phyloP scores from a whole-genome alignment of 768 basidiomycete genomes.

The Podaxis sp. region DNA sequence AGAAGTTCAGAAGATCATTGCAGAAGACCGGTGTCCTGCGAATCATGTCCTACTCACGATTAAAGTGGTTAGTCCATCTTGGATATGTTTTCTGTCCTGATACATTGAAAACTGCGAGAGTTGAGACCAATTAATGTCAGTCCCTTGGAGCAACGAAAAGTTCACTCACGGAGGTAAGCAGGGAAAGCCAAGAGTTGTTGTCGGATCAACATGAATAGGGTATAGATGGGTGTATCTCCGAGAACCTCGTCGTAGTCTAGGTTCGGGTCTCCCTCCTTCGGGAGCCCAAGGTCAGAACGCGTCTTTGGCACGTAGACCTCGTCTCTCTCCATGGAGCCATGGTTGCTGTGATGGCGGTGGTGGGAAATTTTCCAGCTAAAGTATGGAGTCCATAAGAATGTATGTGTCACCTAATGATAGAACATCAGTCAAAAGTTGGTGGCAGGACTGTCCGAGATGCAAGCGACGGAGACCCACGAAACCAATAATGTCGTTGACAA shows the following conservation, averaged over 20 bases:
- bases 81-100: conserved; percentile 60
- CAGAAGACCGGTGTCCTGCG: not conserved
- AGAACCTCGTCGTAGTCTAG: conserved; percentile 55
- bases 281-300: conserved; percentile 51
- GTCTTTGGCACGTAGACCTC: conserved; percentile 65
- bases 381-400: conserved; percentile 50
- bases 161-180: conserved; percentile 52
- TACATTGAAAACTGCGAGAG: conserved; percentile 52
- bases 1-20: conserved; percentile 3
- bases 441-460: conserved; percentile 12
- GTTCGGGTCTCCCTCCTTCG: conserved; percentile 30
- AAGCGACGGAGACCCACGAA: conserved; percentile 36
- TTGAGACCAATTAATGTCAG: not conserved
- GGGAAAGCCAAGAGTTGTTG: conserved; percentile 62
- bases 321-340: conserved; percentile 53
- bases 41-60: conserved; percentile 41
- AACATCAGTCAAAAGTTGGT: conserved; percentile 5
- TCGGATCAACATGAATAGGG: conserved; percentile 51
- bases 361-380: conserved; percentile 57
- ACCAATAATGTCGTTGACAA: conserved; percentile 48
- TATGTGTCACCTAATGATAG: conserved; percentile 36
- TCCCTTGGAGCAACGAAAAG: conserved; percentile 15
- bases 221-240: conserved; percentile 62
- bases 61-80: conserved; percentile 65
- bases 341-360: conserved; percentile 50